Conservation (phyloP, 225 moss, liverwort and hornwort species). For the Polytrichum commune region DNA sequence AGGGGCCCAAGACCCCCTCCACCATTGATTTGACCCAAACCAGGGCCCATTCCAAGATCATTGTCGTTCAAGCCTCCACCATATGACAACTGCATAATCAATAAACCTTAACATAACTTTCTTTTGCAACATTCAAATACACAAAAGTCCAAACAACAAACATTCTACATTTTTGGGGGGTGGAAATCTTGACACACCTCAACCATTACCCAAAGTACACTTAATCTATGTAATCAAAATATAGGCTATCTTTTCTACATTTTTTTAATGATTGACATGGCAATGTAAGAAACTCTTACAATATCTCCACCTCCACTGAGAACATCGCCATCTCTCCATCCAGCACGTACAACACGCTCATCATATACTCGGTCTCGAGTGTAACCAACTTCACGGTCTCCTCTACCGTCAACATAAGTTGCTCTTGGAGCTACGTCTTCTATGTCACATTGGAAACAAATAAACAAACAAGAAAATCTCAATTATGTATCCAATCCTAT, state of each 20-base stretch:
- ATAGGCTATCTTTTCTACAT: too few relatives aligned
- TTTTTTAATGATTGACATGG: too few relatives aligned
- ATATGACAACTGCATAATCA: conserved; percentile 1
- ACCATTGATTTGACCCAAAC: conserved; percentile 47
- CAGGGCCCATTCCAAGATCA: conserved; percentile 65
- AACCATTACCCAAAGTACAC: too few relatives aligned
- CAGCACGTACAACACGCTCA: conserved; percentile 66
- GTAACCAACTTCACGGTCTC: conserved; percentile 80
- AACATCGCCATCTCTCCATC: conserved; percentile 94
- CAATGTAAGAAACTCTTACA: conserved; percentile 44
- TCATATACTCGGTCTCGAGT: conserved; percentile 80
- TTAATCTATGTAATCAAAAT: too few relatives aligned
- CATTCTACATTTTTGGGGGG: too few relatives aligned
- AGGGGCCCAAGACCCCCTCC: conserved; percentile 45
- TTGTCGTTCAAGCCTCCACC: conserved; percentile 74
- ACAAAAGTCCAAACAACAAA: too few relatives aligned
- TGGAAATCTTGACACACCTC: too few relatives aligned
- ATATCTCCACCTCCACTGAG: conserved; percentile 85
- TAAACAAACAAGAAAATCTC: too few relatives aligned
- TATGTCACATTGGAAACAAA: conserved; percentile 19
- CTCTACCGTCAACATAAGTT: conserved; percentile 75
- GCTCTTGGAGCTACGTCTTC: conserved; percentile 91
- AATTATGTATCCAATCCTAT: too few relatives aligned
- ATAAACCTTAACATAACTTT: too few relatives aligned
- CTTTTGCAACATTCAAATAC: too few relatives aligned